Evolutionary conservation across 2,329 filamentous ascomycete genomes (phyloP).

Genomic region (Penicillium italicum): DNA sequence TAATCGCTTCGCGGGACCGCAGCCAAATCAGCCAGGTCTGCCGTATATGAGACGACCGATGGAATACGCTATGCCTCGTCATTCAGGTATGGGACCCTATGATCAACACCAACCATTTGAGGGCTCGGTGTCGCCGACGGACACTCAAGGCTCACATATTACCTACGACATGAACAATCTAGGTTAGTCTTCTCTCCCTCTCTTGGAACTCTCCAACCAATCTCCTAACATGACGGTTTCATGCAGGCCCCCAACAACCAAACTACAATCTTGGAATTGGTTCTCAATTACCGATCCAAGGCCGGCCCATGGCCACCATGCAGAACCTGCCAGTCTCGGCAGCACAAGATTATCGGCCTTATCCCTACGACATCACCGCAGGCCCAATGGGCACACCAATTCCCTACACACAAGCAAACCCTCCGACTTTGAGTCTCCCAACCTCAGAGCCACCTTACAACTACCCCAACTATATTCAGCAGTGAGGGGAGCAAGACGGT

Average conservation of each 20-base stretch:
- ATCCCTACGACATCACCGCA: constrained; percentile 29
- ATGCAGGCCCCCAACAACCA: constrained; percentile 30
- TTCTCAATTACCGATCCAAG: constrained; percentile 27
- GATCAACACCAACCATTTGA: constrained; percentile 31
- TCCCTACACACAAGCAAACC: constrained; percentile 33
- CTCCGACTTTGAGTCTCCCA: constrained; percentile 37
- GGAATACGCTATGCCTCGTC: constrained; percentile 29
- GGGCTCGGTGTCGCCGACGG: constrained; percentile 35
- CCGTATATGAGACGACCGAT: constrained; percentile 29
- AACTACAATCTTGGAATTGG: constrained; percentile 29
- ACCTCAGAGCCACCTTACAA: constrained; percentile 31
- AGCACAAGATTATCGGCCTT: constrained; percentile 36
- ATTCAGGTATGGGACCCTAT: constrained; percentile 28
- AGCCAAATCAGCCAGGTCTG: constrained; percentile 26
- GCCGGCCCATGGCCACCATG: constrained; percentile 28
- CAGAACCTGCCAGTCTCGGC: constrained; percentile 34
- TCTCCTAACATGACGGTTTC: constrained; percentile 10
- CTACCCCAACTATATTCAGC: constrained; percentile 28
- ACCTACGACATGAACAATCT: constrained; percentile 29
- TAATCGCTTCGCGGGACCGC: constrained; percentile 24
- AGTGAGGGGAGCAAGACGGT: constrained; percentile 18
- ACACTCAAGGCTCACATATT: constrained; percentile 26
- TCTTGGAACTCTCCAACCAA: background rate
- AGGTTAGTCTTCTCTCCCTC: constrained; percentile 19
- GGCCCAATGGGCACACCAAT: constrained; percentile 27